These are phyloP conservation scores for Allium sativum DNA, from an alignment of 106 monocot species.

Conservation along the genomic window DNA sequence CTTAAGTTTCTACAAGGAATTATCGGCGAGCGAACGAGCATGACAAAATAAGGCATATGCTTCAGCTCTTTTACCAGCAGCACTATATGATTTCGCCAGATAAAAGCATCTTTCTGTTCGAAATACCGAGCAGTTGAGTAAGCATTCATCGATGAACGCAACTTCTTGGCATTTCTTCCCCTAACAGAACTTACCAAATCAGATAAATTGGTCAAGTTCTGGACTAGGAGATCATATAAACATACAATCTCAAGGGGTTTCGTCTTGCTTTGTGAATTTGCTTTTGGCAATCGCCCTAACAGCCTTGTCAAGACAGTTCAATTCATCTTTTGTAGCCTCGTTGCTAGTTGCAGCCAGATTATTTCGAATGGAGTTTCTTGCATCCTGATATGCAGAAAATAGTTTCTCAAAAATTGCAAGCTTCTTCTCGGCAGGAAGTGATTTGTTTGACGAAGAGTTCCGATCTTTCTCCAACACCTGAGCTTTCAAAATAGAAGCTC, in stretches of 20 bases:
- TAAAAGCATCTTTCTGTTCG: constrained; percentile 95
- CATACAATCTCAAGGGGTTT: constrained; percentile 98
- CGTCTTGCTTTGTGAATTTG: constrained; percentile 72
- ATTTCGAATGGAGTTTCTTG: constrained; percentile 78
- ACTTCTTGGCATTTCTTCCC: constrained; percentile 73
- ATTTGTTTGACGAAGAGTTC: constrained; percentile 39
- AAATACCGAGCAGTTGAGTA: constrained; percentile 60
- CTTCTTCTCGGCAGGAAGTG: constrained; percentile 75
- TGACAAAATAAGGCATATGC: constrained; percentile 77
- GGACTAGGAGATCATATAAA: constrained; percentile 87
- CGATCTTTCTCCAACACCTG: constrained; percentile 96
- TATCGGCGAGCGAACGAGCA: constrained; percentile 50
- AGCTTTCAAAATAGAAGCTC: constrained; percentile 97
- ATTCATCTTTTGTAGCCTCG: constrained; percentile 77
- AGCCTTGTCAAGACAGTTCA: constrained; percentile 98
- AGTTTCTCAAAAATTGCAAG: constrained; percentile 87
- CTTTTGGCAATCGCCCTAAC: constrained; percentile 89
- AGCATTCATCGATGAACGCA: constrained; percentile 58
- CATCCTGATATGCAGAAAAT: constrained; percentile 97
- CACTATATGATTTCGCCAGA: constrained; percentile 90
- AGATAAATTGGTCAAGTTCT: constrained; percentile 84
- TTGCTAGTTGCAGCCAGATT: constrained; percentile 87
- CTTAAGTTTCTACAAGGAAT: constrained; percentile 53
- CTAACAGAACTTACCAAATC: constrained; percentile 97
- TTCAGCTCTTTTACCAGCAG: constrained; percentile 81